Percentiles rank a stretch among this genome's conserved stretches.
phyloP scores from a whole-genome alignment of 1,284 basidiomycete species.

The Wolfiporia cocos region DNA sequence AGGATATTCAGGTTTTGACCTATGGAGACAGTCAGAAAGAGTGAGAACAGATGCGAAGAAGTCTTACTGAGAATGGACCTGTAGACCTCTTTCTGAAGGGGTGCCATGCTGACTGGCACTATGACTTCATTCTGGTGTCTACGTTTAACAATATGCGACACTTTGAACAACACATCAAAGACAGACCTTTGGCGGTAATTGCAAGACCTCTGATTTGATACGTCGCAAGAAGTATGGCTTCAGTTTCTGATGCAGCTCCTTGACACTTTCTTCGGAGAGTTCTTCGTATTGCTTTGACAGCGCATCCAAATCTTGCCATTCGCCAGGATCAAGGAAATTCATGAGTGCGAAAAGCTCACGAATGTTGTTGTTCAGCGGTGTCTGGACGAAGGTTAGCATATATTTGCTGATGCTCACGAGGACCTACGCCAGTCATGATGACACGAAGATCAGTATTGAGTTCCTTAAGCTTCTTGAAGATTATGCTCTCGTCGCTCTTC shows the following conservation, averaged over 20 bases:
- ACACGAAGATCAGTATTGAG: constrained; percentile 78
- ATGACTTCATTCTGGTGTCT: constrained; percentile 79
- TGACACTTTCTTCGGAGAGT: constrained; percentile 73
- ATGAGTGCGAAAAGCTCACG: constrained; percentile 93
- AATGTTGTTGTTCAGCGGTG: constrained; percentile 95
- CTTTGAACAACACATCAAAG: too few species aligned
- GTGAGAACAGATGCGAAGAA: too few species aligned
- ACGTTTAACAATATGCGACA: too few species aligned
- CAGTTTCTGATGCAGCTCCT: constrained; percentile 71
- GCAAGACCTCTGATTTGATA: constrained; percentile 88
- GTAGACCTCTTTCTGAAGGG: constrained; percentile 88
- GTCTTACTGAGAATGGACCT: constrained; percentile 70
- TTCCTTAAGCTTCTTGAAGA: constrained; percentile 82
- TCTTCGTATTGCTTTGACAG: constrained; percentile 71
- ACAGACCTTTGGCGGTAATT: constrained; percentile 88
- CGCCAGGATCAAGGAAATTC: constrained; percentile 80
- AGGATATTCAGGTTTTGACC: constrained; percentile 67
- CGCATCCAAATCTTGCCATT: constrained; percentile 70
- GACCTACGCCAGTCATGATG: constrained; percentile 81
- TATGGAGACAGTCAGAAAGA: constrained; percentile 21
- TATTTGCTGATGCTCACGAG: neutral
- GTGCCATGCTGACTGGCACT: constrained; percentile 86
- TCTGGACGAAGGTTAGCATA: constrained; percentile 37
- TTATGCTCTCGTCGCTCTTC: constrained; percentile 73
- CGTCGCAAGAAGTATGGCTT: constrained; percentile 92